These are phyloP conservation scores for Monosporascus sp. DNA, from an alignment of 2,329 filamentous ascomycete genomes.

Conservation along the genomic window DNA sequence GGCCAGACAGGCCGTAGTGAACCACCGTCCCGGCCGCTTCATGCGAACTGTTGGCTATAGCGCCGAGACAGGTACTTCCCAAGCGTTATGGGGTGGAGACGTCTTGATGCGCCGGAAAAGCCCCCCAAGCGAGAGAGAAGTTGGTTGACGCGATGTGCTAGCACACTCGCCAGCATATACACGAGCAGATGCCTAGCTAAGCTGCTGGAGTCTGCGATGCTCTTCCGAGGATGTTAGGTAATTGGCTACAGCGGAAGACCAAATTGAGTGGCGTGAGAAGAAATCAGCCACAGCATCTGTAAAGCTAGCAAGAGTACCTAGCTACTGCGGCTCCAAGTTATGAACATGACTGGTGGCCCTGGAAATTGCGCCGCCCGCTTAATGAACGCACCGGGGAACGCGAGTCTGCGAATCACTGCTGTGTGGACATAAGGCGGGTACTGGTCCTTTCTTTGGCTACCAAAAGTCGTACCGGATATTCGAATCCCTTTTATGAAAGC, in stretches of 20 bases:
- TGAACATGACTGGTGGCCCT: too few species aligned
- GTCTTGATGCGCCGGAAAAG: not conserved
- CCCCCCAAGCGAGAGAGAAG: not conserved
- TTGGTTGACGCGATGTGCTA: not conserved
- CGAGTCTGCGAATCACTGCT: not conserved
- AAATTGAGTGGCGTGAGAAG: too few species aligned
- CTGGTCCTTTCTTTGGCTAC: not conserved
- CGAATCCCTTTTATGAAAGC: conserved; percentile 5
- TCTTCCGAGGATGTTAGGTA: too few species aligned
- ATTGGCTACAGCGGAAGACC: too few species aligned
- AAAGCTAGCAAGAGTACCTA: too few species aligned
- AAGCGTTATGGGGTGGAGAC: conserved; percentile 5
- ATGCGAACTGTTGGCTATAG: conserved; percentile 30
- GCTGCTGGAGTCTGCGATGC: too few species aligned
- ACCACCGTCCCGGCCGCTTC: conserved; percentile 17
- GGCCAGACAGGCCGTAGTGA: not conserved
- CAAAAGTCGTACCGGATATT: not conserved
- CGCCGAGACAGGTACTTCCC: conserved; percentile 19
- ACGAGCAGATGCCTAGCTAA: too few species aligned
- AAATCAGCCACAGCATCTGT: too few species aligned
- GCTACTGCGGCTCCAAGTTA: too few species aligned
- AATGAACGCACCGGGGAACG: not conserved
- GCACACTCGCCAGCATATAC: too few species aligned
- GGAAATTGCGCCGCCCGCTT: not conserved
- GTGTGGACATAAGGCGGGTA: not conserved